These are phyloP conservation scores for Epicoccum nigrum DNA, from an alignment of 2,329 filamentous ascomycete species.

Conservation along the genomic window DNA sequence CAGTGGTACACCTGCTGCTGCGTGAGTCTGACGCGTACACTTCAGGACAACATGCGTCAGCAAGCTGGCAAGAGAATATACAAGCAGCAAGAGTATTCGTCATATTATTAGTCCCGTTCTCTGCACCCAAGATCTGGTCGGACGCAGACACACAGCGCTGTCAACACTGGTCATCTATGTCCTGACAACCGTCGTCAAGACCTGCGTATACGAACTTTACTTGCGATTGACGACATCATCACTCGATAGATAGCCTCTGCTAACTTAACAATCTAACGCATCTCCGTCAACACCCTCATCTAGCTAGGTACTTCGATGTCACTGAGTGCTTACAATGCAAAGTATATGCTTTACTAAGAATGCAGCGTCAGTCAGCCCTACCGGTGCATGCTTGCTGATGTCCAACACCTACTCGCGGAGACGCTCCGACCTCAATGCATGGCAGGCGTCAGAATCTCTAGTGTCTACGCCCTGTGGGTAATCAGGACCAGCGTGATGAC, in stretches of 20 bases:
- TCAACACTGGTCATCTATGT: background rate
- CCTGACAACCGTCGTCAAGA: background rate
- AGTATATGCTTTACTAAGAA: background rate
- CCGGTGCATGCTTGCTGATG: background rate
- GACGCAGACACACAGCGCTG: too few relatives aligned
- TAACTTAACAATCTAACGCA: background rate
- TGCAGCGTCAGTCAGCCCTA: slow-evolving; percentile 10
- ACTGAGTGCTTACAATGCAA: slow-evolving; percentile 7
- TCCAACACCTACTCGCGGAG: slow-evolving; percentile 9
- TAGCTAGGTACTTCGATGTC: background rate
- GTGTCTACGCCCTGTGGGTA: slow-evolving; percentile 7
- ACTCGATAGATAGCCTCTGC: background rate
- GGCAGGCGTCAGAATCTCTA: slow-evolving; percentile 3
- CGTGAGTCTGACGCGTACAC: too few relatives aligned
- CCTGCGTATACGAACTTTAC: background rate
- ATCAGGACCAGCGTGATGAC: background rate
- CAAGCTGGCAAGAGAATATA: too few relatives aligned
- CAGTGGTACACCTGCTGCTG: too few relatives aligned
- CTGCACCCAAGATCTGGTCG: too few relatives aligned
- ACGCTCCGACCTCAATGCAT: background rate
- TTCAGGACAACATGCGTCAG: too few relatives aligned
- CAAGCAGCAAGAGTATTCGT: too few relatives aligned
- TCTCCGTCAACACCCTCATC: background rate
- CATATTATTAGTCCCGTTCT: too few relatives aligned
- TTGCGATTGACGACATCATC: background rate